These are phyloP conservation scores for Xylariaceae sp. DNA, from an alignment of 2,329 filamentous ascomycete species.

Conservation along the genomic window DNA sequence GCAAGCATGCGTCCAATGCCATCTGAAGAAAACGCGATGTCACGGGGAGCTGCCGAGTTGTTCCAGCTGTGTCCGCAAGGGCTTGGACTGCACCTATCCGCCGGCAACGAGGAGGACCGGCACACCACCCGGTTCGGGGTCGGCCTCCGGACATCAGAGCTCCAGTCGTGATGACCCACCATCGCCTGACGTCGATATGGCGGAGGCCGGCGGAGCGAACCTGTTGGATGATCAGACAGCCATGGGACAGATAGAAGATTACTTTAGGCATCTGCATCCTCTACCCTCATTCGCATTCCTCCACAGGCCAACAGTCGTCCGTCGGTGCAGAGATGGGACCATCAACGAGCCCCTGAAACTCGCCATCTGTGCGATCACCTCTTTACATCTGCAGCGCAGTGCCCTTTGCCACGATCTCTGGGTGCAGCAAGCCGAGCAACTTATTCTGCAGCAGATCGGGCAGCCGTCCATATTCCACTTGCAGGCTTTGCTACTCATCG, in stretches of 20 bases:
- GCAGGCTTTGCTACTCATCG: constrained; percentile 30
- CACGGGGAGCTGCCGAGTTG: constrained; percentile 29
- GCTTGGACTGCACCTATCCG: constrained; percentile 26
- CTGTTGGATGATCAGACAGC: constrained; percentile 16
- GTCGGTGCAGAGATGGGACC: constrained; percentile 28
- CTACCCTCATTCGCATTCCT: constrained; percentile 34
- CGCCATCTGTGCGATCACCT: constrained; percentile 32
- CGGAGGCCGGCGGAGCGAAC: constrained; percentile 3
- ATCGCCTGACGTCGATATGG: constrained; percentile 5
- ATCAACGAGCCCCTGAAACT: constrained; percentile 30
- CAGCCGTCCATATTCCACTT: constrained; percentile 32
- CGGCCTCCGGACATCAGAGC: not conserved
- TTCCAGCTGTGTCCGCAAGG: constrained; percentile 26
- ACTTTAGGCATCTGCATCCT: constrained; percentile 30
- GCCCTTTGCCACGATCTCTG: constrained; percentile 24
- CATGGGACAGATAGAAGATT: constrained; percentile 25
- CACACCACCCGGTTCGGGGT: not conserved
- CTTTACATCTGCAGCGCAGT: constrained; percentile 27
- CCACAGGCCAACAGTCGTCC: constrained; percentile 31
- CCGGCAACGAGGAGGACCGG: constrained; percentile 5
- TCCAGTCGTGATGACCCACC: not conserved
- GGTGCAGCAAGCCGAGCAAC: constrained; percentile 30
- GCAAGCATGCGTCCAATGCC: constrained; percentile 30
- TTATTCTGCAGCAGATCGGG: constrained; percentile 30
- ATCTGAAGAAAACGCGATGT: constrained; percentile 30